phyloP scores from a whole-genome alignment of 441 rosid species.

The Eutrema salsugineum region DNA sequence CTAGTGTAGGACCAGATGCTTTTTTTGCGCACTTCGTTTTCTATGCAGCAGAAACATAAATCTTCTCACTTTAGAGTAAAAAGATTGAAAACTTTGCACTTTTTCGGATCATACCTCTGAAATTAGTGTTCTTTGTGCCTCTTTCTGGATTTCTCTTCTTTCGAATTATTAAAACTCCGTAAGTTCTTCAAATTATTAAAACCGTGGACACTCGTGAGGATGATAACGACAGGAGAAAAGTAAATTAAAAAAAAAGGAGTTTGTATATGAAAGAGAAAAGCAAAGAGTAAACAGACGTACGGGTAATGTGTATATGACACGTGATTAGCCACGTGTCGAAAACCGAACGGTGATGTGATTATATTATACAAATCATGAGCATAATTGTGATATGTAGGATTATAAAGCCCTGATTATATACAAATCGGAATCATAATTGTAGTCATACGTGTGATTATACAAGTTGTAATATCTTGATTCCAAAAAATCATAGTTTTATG shows the following conservation, averaged over 20 bases:
- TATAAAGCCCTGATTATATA: too few species aligned
- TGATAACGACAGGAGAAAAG: background rate
- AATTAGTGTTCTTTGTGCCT: background rate
- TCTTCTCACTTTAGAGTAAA: background rate
- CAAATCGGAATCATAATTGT: too few species aligned
- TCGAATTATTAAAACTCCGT: background rate
- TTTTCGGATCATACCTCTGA: conserved; percentile 5
- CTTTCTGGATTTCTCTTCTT: background rate
- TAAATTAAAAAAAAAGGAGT: background rate
- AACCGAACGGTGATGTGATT: background rate
- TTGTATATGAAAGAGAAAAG: background rate
- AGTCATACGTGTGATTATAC: too few species aligned
- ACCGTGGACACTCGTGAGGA: background rate
- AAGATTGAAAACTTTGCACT: background rate
- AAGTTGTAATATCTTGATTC: too few species aligned
- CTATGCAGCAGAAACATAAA: background rate
- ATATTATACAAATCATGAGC: background rate
- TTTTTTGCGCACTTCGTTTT: background rate
- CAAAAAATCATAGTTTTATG: background rate
- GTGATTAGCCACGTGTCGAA: background rate
- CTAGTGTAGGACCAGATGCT: conserved; percentile 4
- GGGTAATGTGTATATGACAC: conserved; percentile 16
- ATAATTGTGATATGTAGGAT: background rate
- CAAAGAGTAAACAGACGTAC: conserved; percentile 19
- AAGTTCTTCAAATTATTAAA: background rate